A percentile compares a stretch with the other conserved stretches of the same genome.
Evolutionary conservation across 192 early-diverging fungal genomes (phyloP).

Genomic region (Coemansia sp.): DNA sequence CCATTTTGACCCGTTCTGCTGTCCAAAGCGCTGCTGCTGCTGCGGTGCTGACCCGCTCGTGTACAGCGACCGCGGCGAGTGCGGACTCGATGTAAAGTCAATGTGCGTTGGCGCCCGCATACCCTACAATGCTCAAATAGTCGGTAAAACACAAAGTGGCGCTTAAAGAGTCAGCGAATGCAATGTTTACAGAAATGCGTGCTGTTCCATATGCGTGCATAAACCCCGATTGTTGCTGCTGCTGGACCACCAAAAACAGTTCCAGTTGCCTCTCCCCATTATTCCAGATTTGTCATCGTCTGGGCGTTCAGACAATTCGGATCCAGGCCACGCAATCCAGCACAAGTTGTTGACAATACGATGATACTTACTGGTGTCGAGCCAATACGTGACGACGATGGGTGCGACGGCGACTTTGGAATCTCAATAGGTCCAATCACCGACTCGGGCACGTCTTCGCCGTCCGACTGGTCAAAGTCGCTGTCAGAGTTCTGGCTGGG

Average conservation of each 20-base stretch:
- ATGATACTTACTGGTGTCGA: slow-evolving; percentile 50
- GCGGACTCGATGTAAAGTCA: slow-evolving; percentile 44
- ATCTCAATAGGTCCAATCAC: slow-evolving; percentile 51
- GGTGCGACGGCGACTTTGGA: slow-evolving; percentile 50
- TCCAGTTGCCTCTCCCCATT: background rate
- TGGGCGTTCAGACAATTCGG: background rate
- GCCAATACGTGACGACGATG: slow-evolving; percentile 37
- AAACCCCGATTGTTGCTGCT: background rate
- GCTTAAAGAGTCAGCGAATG: background rate
- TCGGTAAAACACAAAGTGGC: background rate
- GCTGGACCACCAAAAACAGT: background rate
- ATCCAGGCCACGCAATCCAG: background rate
- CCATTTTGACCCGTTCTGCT: slow-evolving; percentile 14
- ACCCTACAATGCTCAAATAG: slow-evolving; percentile 37
- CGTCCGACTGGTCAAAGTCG: slow-evolving; percentile 45
- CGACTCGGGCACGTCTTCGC: slow-evolving; percentile 54
- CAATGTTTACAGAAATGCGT: slow-evolving; percentile 4
- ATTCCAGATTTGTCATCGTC: slow-evolving; percentile 1
- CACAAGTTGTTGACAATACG: background rate
- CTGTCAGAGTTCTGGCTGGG: slow-evolving; percentile 40
- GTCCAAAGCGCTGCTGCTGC: slow-evolving; percentile 8
- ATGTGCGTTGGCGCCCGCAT: slow-evolving; percentile 55
- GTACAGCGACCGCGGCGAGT: slow-evolving; percentile 34
- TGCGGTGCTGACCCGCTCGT: slow-evolving; percentile 9
- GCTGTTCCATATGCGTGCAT: slow-evolving; percentile 2